Evolutionary conservation across 2,329 filamentous ascomycete species (phyloP).

Genomic region (Epichloe glyceriae): DNA sequence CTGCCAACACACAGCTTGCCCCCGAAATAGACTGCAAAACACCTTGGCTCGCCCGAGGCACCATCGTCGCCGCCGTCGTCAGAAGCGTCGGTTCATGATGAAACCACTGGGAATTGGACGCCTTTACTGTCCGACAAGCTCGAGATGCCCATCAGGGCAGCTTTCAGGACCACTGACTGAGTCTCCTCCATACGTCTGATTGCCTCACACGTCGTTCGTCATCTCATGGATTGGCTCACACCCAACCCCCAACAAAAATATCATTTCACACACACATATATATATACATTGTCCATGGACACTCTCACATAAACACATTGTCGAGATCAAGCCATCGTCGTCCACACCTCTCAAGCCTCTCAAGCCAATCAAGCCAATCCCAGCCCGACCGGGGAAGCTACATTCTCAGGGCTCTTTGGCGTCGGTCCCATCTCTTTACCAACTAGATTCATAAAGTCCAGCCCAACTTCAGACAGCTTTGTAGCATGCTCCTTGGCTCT

Average conservation of each 20-base stretch:
- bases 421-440: slow-evolving; percentile 38
- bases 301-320: neutral
- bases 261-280: neutral
- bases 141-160: too few relatives aligned
- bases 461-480: slow-evolving; percentile 69
- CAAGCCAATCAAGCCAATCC: slow-evolving; percentile 17
- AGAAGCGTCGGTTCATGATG: too few relatives aligned
- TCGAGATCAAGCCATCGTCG: neutral
- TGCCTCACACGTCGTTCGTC: neutral
- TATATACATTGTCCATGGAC: neutral
- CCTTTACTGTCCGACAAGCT: too few relatives aligned
- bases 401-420: slow-evolving; percentile 5
- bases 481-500: slow-evolving; percentile 68
- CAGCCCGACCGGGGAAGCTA: slow-evolving; percentile 15
- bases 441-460: slow-evolving; percentile 80
- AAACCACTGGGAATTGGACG: too few relatives aligned
- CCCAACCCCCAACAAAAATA: neutral
- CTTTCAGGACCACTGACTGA: too few relatives aligned
- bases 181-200: too few relatives aligned
- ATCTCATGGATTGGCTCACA: neutral
- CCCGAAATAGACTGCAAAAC: too few relatives aligned
- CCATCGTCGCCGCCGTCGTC: too few relatives aligned
- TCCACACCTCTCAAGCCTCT: neutral
- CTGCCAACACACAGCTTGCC: too few relatives aligned
- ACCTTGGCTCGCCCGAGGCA: too few relatives aligned